Evolutionary conservation across 2,329 filamentous ascomycete species (phyloP), one percentile per base, ranked within the genome.

Genomic region (Fusarium longipes): DNA sequence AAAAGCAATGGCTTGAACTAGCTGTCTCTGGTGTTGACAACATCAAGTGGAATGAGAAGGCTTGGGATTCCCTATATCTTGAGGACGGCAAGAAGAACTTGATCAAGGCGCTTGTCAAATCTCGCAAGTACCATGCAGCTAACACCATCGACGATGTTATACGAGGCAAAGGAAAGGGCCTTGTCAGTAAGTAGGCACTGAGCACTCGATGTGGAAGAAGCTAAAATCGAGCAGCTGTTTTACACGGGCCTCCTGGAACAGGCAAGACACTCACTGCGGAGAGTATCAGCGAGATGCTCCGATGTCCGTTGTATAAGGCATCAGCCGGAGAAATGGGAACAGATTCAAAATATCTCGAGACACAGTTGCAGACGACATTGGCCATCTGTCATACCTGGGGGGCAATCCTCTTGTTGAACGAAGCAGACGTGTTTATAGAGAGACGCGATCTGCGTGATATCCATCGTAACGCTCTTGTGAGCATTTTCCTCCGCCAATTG

Each of bases 1-100:
- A 97, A 78, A 97, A 97, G 79, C 83, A 93, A 11, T 97, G 93
- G 94, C 85, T 97, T 1, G 93, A 97, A 76, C 93, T 97, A 72
- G 89, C 89, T 0, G 89, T 97, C 20, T 92, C 91, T 0, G 89
- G 90, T 1, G 86, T 97, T 64, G 86, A 87, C 42, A 91, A 96
- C 6, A 95, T 97, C 64, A 85, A 89, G 33, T 97, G 92, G 92
- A 95, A 97, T 72, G 87, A 91, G 39, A 85, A 88, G 15, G 93
- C 93, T 0, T 97, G 96, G 78, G 87, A 91, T 47, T 93, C 91
- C 0, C 83, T 97, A 29, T 93, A 97, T 1, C 83, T 97, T 0
- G 82, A 87, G 70, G 76, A 82, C 4, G 83, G 84, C 68, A 87
- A 83, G 18, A 88, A 89, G 71, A 84, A 85, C 29, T 87, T 92